Conservation (phyloP, 176 grass and related monocot species). For the Areca catechu region DNA sequence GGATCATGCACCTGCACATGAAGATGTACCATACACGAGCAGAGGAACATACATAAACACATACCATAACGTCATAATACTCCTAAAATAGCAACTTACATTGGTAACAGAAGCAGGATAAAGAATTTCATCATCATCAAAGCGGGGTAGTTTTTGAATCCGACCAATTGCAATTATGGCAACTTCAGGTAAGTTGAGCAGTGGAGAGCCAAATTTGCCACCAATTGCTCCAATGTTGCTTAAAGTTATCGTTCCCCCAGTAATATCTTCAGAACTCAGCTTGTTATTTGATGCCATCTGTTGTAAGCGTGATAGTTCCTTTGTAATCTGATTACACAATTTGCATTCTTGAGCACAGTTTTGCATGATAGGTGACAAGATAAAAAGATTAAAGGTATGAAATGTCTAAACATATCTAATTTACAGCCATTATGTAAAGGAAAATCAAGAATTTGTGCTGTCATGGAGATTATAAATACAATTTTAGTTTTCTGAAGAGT, state of each 20-base stretch:
- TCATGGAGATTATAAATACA: no score
- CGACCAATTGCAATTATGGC: conserved; percentile 87
- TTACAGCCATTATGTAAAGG: no score
- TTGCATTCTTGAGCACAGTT: background rate
- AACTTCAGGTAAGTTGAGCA: conserved; percentile 93
- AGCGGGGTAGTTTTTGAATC: conserved; percentile 73
- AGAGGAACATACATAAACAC: no score
- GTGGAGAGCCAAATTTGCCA: conserved; percentile 90
- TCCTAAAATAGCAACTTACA: conserved; percentile 25
- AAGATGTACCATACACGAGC: no score
- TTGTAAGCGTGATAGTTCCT: conserved; percentile 68
- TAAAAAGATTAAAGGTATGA: no score
- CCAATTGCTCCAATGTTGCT: conserved; percentile 97
- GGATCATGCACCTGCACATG: no score
- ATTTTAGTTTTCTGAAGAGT: no score
- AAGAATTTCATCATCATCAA: conserved; percentile 47
- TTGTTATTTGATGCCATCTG: conserved; percentile 61
- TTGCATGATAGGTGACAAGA: background rate
- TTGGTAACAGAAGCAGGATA: conserved; percentile 74
- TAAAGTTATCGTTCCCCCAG: conserved; percentile 78
- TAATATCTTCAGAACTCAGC: conserved; percentile 58
- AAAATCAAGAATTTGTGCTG: no score
- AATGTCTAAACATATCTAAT: no score
- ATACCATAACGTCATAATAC: conserved; percentile 6
- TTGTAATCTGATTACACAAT: conserved; percentile 55